Conservation (phyloP, 1,284 basidiomycete genomes). For the Inonotus obliquus region DNA sequence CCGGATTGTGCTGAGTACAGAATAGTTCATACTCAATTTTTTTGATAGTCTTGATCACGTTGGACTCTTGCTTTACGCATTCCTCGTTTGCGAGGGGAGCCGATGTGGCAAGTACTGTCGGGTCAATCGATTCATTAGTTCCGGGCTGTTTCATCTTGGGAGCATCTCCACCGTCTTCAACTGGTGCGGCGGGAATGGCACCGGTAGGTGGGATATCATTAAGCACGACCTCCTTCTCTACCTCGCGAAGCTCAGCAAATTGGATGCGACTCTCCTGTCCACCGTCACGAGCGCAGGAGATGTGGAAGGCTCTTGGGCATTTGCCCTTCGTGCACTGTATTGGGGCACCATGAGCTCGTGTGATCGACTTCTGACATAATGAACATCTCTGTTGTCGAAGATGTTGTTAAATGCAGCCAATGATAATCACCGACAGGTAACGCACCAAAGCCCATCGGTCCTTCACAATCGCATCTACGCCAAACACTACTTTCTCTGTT, state of each 20-base stretch:
- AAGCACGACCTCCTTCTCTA: constrained; percentile 74
- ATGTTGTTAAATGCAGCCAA: constrained; percentile 2
- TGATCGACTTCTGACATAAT: constrained; percentile 64
- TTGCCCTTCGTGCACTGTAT: constrained; percentile 93
- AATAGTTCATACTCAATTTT: constrained; percentile 70
- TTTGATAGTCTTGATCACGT: constrained; percentile 58
- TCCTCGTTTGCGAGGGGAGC: not conserved
- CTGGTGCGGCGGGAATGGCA: not conserved
- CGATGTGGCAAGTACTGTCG: not conserved
- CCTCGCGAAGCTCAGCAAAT: constrained; percentile 58
- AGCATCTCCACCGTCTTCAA: not conserved
- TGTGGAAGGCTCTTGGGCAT: constrained; percentile 90
- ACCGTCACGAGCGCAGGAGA: constrained; percentile 78
- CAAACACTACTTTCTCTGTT: constrained; percentile 63
- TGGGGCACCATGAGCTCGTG: constrained; percentile 81
- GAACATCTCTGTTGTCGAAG: constrained; percentile 71
- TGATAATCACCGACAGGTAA: constrained; percentile 20
- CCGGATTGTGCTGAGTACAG: constrained; percentile 81
- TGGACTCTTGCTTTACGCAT: constrained; percentile 23
- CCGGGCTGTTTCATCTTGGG: not conserved
- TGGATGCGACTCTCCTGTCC: constrained; percentile 43
- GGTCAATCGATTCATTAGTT: constrained; percentile 1
- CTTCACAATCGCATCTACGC: constrained; percentile 80
- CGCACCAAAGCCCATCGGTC: constrained; percentile 88
- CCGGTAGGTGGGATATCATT: constrained; percentile 32